Conservation (phyloP, 371 early-diverging fungal genomes). For the Cokeromyces recurvatus region DNA sequence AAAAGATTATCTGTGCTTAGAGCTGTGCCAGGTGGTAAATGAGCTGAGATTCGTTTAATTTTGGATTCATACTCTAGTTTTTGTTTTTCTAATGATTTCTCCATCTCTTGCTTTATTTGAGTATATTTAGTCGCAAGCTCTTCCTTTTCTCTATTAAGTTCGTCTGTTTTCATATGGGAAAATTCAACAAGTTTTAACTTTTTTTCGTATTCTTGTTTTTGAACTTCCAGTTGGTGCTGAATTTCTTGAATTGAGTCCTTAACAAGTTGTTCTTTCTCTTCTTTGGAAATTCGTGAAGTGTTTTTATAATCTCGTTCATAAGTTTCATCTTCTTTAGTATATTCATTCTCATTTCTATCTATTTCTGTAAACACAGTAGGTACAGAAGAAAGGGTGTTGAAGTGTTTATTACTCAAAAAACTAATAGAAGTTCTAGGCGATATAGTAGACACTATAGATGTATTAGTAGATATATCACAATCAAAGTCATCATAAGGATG, state of each 20-base stretch:
- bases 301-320: too few relatives aligned
- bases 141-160: conserved; percentile 14
- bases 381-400: conserved; percentile 7
- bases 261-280: conserved; percentile 17
- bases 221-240: conserved; percentile 43
- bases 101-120: conserved; percentile 48
- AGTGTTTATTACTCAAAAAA: conserved; percentile 13
- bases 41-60: conserved; percentile 40
- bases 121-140: conserved; percentile 23
- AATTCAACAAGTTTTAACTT: conserved; percentile 35
- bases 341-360: conserved; percentile 1
- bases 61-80: conserved; percentile 46
- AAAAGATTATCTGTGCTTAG: conserved; percentile 29
- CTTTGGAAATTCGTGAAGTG: conserved; percentile 2
- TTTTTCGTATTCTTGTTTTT: conserved; percentile 47
- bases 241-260: conserved; percentile 35
- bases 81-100: conserved; percentile 44
- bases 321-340: too few relatives aligned
- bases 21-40: conserved; percentile 31
- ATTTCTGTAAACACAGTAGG: conserved; percentile 9
- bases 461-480: too few relatives aligned
- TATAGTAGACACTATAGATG: too few relatives aligned
- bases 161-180: conserved; percentile 10
- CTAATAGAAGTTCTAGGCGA: conserved; percentile 22
- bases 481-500: too few relatives aligned